phyloP scores from a whole-genome alignment of 73 alveolate species.

The Paraurostyla sp. region DNA sequence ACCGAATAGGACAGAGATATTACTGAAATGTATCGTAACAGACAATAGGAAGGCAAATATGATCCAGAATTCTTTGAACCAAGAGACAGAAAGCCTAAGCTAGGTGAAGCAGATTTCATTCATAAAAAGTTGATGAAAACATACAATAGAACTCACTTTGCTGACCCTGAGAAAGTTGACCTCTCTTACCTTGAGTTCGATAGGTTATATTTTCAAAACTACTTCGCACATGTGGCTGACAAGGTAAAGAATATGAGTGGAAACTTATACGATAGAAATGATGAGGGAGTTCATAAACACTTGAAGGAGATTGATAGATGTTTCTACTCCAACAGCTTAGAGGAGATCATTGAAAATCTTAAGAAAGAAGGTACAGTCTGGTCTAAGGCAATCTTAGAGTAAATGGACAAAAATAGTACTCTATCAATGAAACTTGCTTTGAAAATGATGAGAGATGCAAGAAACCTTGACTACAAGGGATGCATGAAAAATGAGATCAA shows the following conservation, averaged over 20 bases:
- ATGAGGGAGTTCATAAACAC: neutral
- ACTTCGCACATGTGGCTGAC: neutral
- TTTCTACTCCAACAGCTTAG: slow-evolving; percentile 31
- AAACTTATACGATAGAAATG: neutral
- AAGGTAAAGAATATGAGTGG: neutral
- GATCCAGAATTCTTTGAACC: too few species aligned
- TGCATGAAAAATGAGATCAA: slow-evolving; percentile 24
- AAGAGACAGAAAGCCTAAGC: too few species aligned
- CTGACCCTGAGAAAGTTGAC: too few species aligned
- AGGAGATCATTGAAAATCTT: slow-evolving; percentile 41
- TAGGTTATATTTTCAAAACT: neutral
- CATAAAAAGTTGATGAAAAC: too few species aligned
- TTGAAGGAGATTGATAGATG: slow-evolving; percentile 31
- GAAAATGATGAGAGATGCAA: slow-evolving; percentile 47
- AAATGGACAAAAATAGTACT: slow-evolving; percentile 35
- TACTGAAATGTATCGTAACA: too few species aligned
- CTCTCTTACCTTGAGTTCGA: too few species aligned
- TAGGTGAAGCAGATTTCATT: too few species aligned
- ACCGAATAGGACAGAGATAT: too few species aligned
- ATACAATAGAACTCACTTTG: too few species aligned
- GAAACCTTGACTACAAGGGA: slow-evolving; percentile 27
- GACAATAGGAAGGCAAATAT: too few species aligned
- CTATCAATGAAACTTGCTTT: slow-evolving; percentile 62
- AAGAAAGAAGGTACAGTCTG: slow-evolving; percentile 20
- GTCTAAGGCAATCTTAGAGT: slow-evolving; percentile 9